These are phyloP conservation scores for Trypethelium eluteriae DNA, from an alignment of 495 filamentous ascomycete genomes.

Conservation along the genomic window DNA sequence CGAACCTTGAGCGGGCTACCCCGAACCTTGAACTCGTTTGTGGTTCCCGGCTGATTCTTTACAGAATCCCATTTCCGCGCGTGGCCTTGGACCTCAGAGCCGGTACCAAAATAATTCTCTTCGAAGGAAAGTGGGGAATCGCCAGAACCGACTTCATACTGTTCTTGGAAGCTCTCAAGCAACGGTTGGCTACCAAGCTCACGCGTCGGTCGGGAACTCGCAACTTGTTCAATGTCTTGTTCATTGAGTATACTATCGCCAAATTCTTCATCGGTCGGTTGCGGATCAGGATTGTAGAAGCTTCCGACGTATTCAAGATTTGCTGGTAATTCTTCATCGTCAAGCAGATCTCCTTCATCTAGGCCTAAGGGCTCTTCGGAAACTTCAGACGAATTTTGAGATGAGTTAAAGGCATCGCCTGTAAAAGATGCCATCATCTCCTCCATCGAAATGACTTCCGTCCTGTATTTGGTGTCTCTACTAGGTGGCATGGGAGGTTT, in stretches of 20 bases:
- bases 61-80: conserved; percentile 72
- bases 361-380: conserved; percentile 19
- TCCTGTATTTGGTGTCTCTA: conserved; percentile 75
- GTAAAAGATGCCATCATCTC: conserved; percentile 87
- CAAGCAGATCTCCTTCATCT: conserved; percentile 18
- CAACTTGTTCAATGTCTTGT: conserved; percentile 32
- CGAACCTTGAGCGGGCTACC: conserved; percentile 67
- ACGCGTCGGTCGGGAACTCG: conserved; percentile 24
- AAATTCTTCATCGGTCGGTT: conserved; percentile 33
- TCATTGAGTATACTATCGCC: conserved; percentile 45
- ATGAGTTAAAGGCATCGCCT: conserved; percentile 59
- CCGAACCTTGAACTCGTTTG: conserved; percentile 53
- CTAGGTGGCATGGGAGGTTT: conserved; percentile 74
- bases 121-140: conserved; percentile 52
- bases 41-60: conserved; percentile 61
- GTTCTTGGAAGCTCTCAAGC: conserved; percentile 55
- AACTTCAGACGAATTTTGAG: conserved; percentile 25
- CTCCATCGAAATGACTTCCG: conserved; percentile 72
- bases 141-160: conserved; percentile 46
- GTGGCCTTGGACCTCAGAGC: conserved; percentile 54
- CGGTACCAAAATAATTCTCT: conserved; percentile 70
- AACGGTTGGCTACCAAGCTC: conserved; percentile 51
- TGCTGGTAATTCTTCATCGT: conserved; percentile 20
- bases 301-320: conserved; percentile 23
- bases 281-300: conserved; percentile 24